A percentile compares a stretch with the other conserved stretches of the same genome.
phyloP scores from a whole-genome alignment of 768 basidiomycete genomes.

The Russula compacta region DNA sequence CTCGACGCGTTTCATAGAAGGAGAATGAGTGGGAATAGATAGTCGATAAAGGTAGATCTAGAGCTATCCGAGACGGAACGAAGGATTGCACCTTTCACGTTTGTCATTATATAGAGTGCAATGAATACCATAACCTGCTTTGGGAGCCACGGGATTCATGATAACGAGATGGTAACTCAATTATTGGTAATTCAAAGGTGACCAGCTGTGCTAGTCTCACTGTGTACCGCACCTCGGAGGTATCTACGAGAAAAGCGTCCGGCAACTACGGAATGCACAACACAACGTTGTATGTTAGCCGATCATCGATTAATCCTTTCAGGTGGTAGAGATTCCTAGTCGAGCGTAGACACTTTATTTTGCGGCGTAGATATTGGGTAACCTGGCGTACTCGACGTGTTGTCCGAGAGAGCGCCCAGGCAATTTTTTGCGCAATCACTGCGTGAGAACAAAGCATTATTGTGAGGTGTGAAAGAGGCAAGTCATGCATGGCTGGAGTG shows the following conservation, averaged over 20 bases:
- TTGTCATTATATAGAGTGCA: background rate
- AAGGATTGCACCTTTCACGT: background rate
- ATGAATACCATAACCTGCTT: conserved; percentile 4
- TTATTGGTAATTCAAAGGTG: background rate
- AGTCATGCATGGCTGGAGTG: background rate
- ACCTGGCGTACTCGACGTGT: conserved; percentile 5
- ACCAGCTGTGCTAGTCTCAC: background rate
- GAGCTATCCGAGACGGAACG: background rate
- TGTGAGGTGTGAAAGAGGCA: background rate
- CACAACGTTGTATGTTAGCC: conserved; percentile 9
- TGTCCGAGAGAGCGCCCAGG: background rate
- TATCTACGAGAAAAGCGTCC: background rate
- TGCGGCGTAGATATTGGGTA: conserved; percentile 9
- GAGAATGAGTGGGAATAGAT: conserved; percentile 12
- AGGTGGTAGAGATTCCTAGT: background rate
- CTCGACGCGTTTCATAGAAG: background rate
- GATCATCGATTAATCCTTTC: conserved; percentile 15
- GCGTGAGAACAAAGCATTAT: background rate
- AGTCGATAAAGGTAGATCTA: conserved; percentile 2
- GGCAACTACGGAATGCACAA: conserved; percentile 9
- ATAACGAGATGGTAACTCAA: conserved; percentile 2
- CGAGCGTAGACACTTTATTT: background rate
- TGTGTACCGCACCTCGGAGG: conserved; percentile 4
- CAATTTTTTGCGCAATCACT: background rate
- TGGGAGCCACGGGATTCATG: background rate